Evolutionary conservation across 441 rosid genomes (phyloP).

Genomic region (Pelargonium citronellum): DNA sequence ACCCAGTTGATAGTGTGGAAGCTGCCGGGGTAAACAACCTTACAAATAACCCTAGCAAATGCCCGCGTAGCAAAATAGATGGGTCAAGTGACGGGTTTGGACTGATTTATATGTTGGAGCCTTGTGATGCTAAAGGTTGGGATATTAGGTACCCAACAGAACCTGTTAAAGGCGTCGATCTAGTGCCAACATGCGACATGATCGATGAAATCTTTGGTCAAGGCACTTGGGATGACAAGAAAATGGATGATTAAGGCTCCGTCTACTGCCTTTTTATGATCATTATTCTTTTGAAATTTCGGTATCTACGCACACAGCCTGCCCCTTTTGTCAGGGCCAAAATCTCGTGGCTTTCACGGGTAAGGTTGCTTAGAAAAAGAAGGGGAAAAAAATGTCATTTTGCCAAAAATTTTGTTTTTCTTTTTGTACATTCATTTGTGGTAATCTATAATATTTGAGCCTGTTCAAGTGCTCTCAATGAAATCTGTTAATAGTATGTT

Average conservation of each 20-base stretch:
- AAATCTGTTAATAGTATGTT: not conserved
- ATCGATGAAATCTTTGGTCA: not conserved
- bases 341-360: not conserved
- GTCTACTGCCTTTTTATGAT: not conserved
- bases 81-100: slow-evolving; percentile 33
- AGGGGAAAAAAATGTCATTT: not conserved
- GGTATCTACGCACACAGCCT: not conserved
- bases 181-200: not conserved
- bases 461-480: not conserved
- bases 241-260: not conserved
- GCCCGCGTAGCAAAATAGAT: slow-evolving; percentile 29
- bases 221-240: not conserved
- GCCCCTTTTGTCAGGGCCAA: not conserved
- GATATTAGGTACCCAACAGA: slow-evolving; percentile 19
- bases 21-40: slow-evolving; percentile 5
- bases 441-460: not conserved
- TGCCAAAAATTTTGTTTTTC: not conserved
- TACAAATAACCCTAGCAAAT: slow-evolving; percentile 22
- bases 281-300: not conserved
- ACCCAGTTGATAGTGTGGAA: slow-evolving; percentile 21
- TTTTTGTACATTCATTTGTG: not conserved
- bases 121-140: slow-evolving; percentile 48
- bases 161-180: not conserved
- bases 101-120: slow-evolving; percentile 40
- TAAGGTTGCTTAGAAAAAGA: not conserved